Percentiles rank a stretch among this genome's conserved stretches.
Evolutionary conservation across 2,329 filamentous ascomycete genomes (phyloP).

Genomic region (Raffaelea ambrosiae): DNA sequence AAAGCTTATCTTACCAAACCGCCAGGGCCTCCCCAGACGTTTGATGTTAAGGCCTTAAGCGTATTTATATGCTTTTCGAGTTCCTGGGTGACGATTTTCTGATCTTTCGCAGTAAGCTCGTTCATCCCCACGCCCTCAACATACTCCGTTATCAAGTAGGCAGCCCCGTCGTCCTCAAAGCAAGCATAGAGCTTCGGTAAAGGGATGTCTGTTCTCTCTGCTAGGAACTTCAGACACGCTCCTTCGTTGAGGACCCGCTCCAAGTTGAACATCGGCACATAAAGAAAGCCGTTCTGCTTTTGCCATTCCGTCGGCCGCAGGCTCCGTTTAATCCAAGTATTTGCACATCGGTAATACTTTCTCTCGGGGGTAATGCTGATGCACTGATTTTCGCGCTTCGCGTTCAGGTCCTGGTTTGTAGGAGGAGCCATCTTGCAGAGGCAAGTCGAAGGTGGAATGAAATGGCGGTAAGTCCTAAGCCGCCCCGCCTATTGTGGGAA

Average conservation of each 20-base stretch:
- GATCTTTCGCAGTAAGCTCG: slow-evolving; percentile 17
- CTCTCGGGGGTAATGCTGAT: slow-evolving; percentile 6
- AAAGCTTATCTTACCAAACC: slow-evolving; percentile 18
- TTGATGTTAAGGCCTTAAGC: slow-evolving; percentile 19
- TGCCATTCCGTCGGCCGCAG: slow-evolving; percentile 21
- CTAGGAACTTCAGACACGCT: slow-evolving; percentile 17
- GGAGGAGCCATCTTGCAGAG: too few relatives aligned
- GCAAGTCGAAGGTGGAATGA: too few relatives aligned
- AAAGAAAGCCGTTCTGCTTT: slow-evolving; percentile 14
- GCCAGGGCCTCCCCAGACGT: slow-evolving; percentile 18
- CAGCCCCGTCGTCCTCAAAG: slow-evolving; percentile 23
- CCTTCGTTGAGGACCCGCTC: slow-evolving; percentile 22
- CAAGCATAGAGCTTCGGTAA: slow-evolving; percentile 17
- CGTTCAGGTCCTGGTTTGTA: slow-evolving; percentile 8
- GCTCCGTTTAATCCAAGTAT: slow-evolving; percentile 17
- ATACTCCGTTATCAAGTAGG: slow-evolving; percentile 21
- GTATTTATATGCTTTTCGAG: slow-evolving; percentile 17
- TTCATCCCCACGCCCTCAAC: slow-evolving; percentile 21
- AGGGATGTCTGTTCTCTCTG: slow-evolving; percentile 19
- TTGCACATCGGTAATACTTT: slow-evolving; percentile 6
- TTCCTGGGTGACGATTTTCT: slow-evolving; percentile 18
- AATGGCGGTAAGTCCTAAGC: too few relatives aligned
- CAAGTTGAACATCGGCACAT: slow-evolving; percentile 20
- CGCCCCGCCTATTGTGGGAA: too few relatives aligned
- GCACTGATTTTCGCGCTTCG: slow-evolving; percentile 7